These are phyloP conservation scores for Flaveria robusta DNA, from an alignment of 129 eudicot genomes.

Conservation along the genomic window DNA sequence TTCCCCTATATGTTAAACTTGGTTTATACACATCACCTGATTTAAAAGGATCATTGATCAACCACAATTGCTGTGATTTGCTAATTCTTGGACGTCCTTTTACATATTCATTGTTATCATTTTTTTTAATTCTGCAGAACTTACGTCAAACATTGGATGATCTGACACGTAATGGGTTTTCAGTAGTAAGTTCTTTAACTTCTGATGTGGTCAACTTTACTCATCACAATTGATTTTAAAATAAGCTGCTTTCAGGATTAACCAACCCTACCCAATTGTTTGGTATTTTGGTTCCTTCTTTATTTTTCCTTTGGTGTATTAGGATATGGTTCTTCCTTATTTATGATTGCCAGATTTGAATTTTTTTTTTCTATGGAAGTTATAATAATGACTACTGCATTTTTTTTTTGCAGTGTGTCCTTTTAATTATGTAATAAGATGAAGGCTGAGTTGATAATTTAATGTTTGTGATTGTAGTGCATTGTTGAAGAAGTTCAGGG, in stretches of 20 bases:
- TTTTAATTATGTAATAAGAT: constrained; percentile 5
- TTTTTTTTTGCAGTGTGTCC: not conserved
- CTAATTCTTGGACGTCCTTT: not conserved
- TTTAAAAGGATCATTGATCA: not conserved
- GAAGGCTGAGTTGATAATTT: constrained; percentile 2
- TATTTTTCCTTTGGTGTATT: not conserved
- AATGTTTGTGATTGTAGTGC: constrained; percentile 54
- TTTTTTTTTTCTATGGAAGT: not conserved
- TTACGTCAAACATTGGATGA: constrained; percentile 98
- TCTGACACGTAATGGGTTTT: constrained; percentile 91
- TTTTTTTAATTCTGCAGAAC: constrained; percentile 49
- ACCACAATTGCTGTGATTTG: not conserved
- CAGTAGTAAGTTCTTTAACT: constrained; percentile 70
- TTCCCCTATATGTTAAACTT: not conserved
- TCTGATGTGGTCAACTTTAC: constrained; percentile 18
- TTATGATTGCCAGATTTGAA: not conserved
- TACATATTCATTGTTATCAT: not conserved
- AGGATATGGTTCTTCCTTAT: not conserved
- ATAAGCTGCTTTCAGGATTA: not conserved
- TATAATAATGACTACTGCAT: not conserved
- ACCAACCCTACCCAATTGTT: not conserved
- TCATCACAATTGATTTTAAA: not conserved
- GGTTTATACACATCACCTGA: not conserved
- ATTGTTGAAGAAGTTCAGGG: constrained; percentile 98
- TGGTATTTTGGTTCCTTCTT: constrained; percentile 3